Percentiles rank a stretch among this genome's conserved stretches.
Evolutionary conservation across 768 basidiomycete genomes (phyloP).

Genomic region (Xerocomellus amylosporus): DNA sequence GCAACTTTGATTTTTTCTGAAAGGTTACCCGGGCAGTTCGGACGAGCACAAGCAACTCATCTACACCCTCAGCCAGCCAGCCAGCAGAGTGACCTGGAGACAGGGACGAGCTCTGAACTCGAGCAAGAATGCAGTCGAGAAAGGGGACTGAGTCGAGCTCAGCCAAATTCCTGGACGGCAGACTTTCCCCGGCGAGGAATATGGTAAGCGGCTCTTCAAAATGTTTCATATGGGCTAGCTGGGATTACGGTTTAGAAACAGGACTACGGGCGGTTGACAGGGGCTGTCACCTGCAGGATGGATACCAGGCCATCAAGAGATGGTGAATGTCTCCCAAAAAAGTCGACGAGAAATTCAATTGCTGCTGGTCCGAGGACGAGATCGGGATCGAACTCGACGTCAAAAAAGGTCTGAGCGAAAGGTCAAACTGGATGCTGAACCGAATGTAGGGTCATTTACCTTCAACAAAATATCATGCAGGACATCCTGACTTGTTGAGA

Average conservation of each 20-base stretch:
- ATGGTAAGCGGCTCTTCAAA: conserved; percentile 59
- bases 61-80: conserved; percentile 29
- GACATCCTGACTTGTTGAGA: conserved; percentile 47
- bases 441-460: conserved; percentile 34
- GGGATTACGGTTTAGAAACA: neutral
- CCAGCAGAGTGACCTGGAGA: conserved; percentile 15
- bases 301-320: conserved; percentile 58
- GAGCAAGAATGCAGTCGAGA: conserved; percentile 38
- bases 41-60: conserved; percentile 34
- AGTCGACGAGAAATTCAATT: conserved; percentile 56
- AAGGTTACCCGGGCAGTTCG: conserved; percentile 40
- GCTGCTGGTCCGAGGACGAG: conserved; percentile 58
- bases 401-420: conserved; percentile 58
- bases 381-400: conserved; percentile 54
- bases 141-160: conserved; percentile 29
- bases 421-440: neutral
- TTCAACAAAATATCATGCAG: conserved; percentile 54
- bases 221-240: conserved; percentile 71
- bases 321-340: conserved; percentile 51
- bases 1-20: conserved; percentile 25
- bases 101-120: conserved; percentile 28
- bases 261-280: neutral
- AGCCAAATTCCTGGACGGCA: conserved; percentile 11
- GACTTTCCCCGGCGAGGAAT: conserved; percentile 13
- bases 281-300: conserved; percentile 55